Conservation (phyloP, 257 asterid genomes). For the Leonotis leonurus region DNA sequence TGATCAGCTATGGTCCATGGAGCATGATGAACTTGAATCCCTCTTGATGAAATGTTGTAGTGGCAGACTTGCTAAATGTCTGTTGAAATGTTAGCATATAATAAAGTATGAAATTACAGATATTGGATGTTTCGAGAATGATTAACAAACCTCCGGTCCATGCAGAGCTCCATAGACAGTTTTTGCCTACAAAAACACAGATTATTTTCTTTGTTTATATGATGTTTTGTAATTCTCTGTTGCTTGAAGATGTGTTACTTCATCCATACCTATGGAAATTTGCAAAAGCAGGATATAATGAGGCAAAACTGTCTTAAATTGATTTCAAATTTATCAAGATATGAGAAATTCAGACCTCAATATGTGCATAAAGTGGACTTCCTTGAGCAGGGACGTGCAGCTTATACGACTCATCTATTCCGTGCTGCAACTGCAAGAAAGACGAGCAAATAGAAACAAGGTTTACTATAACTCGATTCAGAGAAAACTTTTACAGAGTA, state of each 20-base stretch:
- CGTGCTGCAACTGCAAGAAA: slow-evolving; percentile 66
- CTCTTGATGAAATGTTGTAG: slow-evolving; percentile 44
- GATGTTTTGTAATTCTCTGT: too few species aligned
- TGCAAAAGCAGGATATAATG: too few species aligned
- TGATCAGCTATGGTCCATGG: slow-evolving; percentile 79
- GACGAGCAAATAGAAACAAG: background rate
- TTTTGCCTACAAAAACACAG: slow-evolving; percentile 58
- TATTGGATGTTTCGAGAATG: background rate
- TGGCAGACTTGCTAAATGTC: slow-evolving; percentile 93
- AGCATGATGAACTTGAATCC: slow-evolving; percentile 56
- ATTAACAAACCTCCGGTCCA: slow-evolving; percentile 61
- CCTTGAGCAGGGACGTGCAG: slow-evolving; percentile 45
- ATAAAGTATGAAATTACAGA: background rate
- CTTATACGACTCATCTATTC: slow-evolving; percentile 70
- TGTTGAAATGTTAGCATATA: slow-evolving; percentile 29
- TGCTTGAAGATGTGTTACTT: too few species aligned
- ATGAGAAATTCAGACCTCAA: slow-evolving; percentile 34
- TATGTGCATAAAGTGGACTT: slow-evolving; percentile 29
- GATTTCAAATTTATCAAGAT: background rate
- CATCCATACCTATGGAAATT: background rate
- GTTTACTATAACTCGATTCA: background rate
- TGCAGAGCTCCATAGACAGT: slow-evolving; percentile 92
- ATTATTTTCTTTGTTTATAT: too few species aligned
- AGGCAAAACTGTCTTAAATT: background rate
- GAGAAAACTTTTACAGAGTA: background rate